A percentile compares a stretch with the other conserved stretches of the same genome.
Conservation (phyloP, 1,284 basidiomycete species). For the Cutaneotrichosporon cutaneum region DNA sequence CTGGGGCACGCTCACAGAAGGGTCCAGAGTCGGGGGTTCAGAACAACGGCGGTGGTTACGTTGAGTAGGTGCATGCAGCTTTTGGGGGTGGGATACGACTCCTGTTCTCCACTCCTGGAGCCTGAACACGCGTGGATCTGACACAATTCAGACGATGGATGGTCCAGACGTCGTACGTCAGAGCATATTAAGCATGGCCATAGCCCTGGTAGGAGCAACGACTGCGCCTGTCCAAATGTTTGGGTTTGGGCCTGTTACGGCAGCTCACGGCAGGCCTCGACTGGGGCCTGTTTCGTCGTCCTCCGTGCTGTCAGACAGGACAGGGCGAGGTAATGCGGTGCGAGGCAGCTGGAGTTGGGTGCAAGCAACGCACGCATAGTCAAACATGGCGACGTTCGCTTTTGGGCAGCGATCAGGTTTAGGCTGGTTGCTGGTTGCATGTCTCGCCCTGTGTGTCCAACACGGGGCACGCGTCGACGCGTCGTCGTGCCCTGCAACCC, state of each 20-base stretch:
- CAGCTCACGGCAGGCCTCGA: background rate
- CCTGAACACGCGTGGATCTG: background rate
- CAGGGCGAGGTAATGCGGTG: too few species aligned
- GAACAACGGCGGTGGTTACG: too few species aligned
- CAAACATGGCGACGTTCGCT: too few species aligned
- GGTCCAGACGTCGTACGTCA: background rate
- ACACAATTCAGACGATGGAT: background rate
- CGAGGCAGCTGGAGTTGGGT: too few species aligned
- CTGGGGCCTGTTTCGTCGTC: background rate
- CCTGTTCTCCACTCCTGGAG: too few species aligned
- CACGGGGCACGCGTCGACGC: background rate
- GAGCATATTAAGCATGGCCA: conserved; percentile 6
- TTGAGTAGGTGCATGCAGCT: too few species aligned
- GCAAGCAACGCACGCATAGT: too few species aligned
- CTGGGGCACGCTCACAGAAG: background rate
- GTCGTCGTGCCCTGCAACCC: background rate
- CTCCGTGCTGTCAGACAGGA: background rate
- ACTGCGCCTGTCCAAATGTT: background rate
- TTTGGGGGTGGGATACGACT: too few species aligned
- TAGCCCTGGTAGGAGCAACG: background rate
- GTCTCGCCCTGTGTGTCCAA: background rate
- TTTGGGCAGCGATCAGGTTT: too few species aligned
- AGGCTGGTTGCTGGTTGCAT: too few species aligned
- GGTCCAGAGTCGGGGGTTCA: background rate
- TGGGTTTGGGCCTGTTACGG: background rate